phyloP scores from a whole-genome alignment of 2,329 filamentous ascomycete species.

The Fusarium oligoseptatum region DNA sequence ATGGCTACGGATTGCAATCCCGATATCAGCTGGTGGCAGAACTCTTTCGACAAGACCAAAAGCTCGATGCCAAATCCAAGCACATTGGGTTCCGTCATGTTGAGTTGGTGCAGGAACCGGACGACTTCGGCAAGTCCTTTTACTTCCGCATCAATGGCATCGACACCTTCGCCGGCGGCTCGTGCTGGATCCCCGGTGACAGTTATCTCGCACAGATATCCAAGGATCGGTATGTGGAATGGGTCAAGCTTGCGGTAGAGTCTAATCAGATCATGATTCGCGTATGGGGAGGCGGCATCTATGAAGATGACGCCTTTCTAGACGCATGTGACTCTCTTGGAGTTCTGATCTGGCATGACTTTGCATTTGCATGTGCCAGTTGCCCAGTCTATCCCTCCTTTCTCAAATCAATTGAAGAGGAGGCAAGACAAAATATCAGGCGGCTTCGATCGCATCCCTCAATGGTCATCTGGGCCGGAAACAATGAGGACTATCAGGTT shows the following conservation, averaged over 20 bases:
- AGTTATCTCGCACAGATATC: conserved; percentile 74
- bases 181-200: conserved; percentile 84
- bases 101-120: neutral
- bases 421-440: conserved; percentile 73
- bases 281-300: conserved; percentile 54
- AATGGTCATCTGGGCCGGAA: conserved; percentile 82
- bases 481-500: conserved; percentile 85
- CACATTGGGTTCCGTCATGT: neutral
- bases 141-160: conserved; percentile 81
- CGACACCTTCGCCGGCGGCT: conserved; percentile 80
- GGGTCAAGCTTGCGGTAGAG: conserved; percentile 77
- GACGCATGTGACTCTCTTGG: conserved; percentile 77
- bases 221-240: conserved; percentile 67
- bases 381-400: conserved; percentile 73
- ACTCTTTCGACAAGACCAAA: neutral
- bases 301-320: conserved; percentile 76
- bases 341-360: conserved; percentile 79
- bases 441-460: conserved; percentile 72
- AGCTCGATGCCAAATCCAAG: neutral
- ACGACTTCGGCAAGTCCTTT: conserved; percentile 59
- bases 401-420: conserved; percentile 68
- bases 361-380: conserved; percentile 77
- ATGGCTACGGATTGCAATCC: neutral
- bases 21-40: neutral
- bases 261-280: conserved; percentile 44